Base-by-base conservation (phyloP, 164 flowering plant species). In the Annona cherimola region DNA sequence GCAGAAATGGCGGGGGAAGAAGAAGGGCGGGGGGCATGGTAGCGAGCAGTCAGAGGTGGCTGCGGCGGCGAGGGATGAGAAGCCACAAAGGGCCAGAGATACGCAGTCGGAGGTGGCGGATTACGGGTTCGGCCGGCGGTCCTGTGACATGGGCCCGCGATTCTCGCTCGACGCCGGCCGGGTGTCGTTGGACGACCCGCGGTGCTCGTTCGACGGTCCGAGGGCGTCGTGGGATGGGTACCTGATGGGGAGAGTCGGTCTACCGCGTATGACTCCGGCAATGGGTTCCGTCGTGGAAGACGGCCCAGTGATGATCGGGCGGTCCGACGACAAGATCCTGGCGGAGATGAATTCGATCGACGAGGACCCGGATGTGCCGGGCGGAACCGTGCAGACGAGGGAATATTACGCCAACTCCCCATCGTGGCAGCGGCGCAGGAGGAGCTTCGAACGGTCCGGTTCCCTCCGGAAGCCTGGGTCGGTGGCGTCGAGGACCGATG, bases 201-300 rank as follows among this genome's bases (percentile, higher is more conserved):
- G 90, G 26, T 81, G 78, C 68, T 92, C 95, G 0, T 85, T 88
- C 66, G 99, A 93, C 66, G 94, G 89, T 75, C 96, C 97, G 0
- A 76, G 99, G 63, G 98, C 97, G 66, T 91, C 97, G 6, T 96
- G 98, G 95, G 99, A 96, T 79, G 99, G 98, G 5, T 82, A 89
- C 68, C 65, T 89, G 82, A 86, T 84, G 18, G 94, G 91, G 0
- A 66, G 68, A 18, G 14, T 57, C 19, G 50, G 11, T 3, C 8
- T 50, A 8, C 86, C 93, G 1, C 76, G 86, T 61, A 76, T 86
- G 72, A 86, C 92, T 0, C 88, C 96, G 0, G 87, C 90, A 94
- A 78, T 89, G 67, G 67, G 44, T 43, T 86, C 98, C 0, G 89
- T 93, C 6, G 84, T 89, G 57, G 97, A 90, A 76, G 93, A 91